Evolutionary conservation across 2,329 filamentous ascomycete species (phyloP).

Genomic region (Colletotrichum tropicale): DNA sequence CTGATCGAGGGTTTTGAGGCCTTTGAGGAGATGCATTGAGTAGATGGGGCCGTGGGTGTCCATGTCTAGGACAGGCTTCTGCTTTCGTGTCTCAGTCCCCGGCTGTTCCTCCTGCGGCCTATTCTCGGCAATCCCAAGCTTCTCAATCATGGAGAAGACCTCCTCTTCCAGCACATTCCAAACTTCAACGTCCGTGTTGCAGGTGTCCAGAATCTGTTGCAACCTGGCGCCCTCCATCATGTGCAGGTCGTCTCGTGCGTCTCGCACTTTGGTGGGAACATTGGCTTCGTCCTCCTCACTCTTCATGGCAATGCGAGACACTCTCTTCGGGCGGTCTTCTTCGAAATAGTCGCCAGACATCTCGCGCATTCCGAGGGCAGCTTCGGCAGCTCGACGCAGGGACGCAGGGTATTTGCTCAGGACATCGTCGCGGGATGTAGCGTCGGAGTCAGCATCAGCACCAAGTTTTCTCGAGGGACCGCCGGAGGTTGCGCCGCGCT

Average conservation of each 20-base stretch:
- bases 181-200: conserved; percentile 65
- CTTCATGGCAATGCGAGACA: not conserved
- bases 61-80: conserved; percentile 43
- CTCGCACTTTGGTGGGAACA: not conserved
- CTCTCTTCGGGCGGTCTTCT: not conserved
- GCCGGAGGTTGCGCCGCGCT: not conserved
- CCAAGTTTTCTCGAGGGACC: not conserved
- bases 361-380: conserved; percentile 42
- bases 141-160: conserved; percentile 65
- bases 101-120: not conserved
- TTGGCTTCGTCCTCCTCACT: not conserved
- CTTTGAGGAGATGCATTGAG: conserved; percentile 62
- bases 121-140: conserved; percentile 54
- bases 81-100: not conserved
- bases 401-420: conserved; percentile 42
- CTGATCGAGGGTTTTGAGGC: conserved; percentile 59
- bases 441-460: conserved; percentile 24
- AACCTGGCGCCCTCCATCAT: conserved; percentile 55
- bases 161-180: conserved; percentile 72
- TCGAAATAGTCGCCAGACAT: conserved; percentile 5
- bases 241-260: conserved; percentile 28
- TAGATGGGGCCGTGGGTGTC: conserved; percentile 69
- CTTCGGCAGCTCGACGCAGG: conserved; percentile 42
- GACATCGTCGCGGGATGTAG: conserved; percentile 37
- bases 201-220: conserved; percentile 55